A percentile compares a stretch with the other conserved stretches of the same genome.
Conservation (phyloP, 1,284 basidiomycete species). For the Ustilago tritici region DNA sequence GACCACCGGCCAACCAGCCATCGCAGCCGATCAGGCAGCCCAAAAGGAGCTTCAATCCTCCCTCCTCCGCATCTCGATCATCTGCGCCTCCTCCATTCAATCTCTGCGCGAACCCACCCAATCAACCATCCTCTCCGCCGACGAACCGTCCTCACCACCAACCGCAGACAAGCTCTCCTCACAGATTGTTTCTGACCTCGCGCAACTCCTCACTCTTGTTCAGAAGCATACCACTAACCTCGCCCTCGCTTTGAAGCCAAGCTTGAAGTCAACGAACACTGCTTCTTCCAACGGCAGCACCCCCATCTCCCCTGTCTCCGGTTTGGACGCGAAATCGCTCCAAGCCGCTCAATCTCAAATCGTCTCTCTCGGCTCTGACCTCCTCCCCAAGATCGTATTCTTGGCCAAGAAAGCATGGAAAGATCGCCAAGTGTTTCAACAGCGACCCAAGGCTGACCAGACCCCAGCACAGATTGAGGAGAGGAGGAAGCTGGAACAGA, state of each 20-base stretch:
- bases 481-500: conserved; percentile 41
- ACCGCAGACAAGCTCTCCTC: conserved; percentile 37
- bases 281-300: conserved; percentile 4
- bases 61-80: conserved; percentile 60
- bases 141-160: conserved; percentile 21
- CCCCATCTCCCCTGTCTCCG: conserved; percentile 43
- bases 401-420: conserved; percentile 60
- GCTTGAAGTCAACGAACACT: conserved; percentile 14
- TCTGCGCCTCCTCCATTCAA: conserved; percentile 61
- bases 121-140: conserved; percentile 31
- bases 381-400: conserved; percentile 60
- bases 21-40: conserved; percentile 20
- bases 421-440: conserved; percentile 48
- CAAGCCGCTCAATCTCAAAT: conserved; percentile 54
- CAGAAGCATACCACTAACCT: conserved; percentile 57
- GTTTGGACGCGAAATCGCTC: conserved; percentile 54
- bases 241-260: conserved; percentile 56
- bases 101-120: conserved; percentile 52
- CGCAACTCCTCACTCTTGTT: conserved; percentile 43
- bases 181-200: conserved; percentile 52
- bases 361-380: conserved; percentile 51
- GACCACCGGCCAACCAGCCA: conserved; percentile 2
- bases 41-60: conserved; percentile 56
- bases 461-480: conserved; percentile 33
- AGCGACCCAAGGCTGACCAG: conserved; percentile 16